These are phyloP conservation scores for Neofusicoccum parvum DNA, from an alignment of 2,329 filamentous ascomycete species.

Conservation along the genomic window DNA sequence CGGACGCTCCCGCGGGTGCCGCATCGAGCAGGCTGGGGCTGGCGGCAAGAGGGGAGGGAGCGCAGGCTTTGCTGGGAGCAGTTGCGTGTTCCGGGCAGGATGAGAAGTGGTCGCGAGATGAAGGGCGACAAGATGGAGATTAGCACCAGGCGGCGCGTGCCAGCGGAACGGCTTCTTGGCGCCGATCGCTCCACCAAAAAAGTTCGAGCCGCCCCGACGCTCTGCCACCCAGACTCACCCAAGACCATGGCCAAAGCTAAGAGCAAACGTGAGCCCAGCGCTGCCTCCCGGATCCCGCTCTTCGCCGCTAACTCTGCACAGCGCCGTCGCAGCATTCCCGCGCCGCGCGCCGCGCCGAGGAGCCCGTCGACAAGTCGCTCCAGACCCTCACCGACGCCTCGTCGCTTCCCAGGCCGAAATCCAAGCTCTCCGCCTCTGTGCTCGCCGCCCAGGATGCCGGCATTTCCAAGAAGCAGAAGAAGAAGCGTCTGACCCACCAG, in stretches of 20 bases:
- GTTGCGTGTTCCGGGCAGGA: background rate
- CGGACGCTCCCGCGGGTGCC: slow-evolving; percentile 6
- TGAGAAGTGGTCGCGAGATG: slow-evolving; percentile 17
- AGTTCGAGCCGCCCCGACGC: slow-evolving; percentile 7
- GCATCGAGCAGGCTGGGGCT: slow-evolving; percentile 19
- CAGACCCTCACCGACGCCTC: slow-evolving; percentile 50
- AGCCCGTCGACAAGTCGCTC: slow-evolving; percentile 71
- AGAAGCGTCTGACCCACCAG: slow-evolving; percentile 54
- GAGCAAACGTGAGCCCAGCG: background rate
- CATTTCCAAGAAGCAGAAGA: slow-evolving; percentile 67
- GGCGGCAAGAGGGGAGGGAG: background rate
- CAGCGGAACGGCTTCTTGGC: background rate
- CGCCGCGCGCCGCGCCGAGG: slow-evolving; percentile 71
- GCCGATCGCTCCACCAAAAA: slow-evolving; percentile 19
- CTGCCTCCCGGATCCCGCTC: background rate
- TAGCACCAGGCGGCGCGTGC: background rate
- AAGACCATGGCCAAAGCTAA: slow-evolving; percentile 13
- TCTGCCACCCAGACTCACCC: background rate
- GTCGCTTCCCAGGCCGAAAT: slow-evolving; percentile 31
- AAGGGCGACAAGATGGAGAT: slow-evolving; percentile 19
- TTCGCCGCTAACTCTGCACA: slow-evolving; percentile 33
- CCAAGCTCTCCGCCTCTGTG: slow-evolving; percentile 51
- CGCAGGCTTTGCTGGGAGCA: background rate
- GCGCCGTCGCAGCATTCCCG: slow-evolving; percentile 71
- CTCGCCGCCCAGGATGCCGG: slow-evolving; percentile 71